Base-by-base conservation (phyloP, 305 asterid species). In the Stenogyne calaminthoides region DNA sequence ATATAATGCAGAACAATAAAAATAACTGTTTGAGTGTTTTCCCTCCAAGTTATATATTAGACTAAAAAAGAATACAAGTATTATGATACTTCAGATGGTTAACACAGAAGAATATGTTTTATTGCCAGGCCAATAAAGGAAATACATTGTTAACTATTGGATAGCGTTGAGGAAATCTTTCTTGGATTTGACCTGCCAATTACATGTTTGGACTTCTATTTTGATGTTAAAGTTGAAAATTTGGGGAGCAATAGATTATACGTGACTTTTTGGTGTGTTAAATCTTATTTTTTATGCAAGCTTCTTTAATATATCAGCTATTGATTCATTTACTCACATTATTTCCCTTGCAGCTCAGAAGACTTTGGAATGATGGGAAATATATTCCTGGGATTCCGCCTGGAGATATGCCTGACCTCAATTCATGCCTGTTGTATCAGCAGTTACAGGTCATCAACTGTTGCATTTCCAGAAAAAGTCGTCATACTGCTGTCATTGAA, bases 371-470 rank as follows among this genome's bases (percentile, higher is more conserved):
- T 57, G 98, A 91, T 76, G 96, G 87, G 77, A 95, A 88, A 64
- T 88, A 92, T 83, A 83, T 95, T 76, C 98, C 98, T 56, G 97
- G 97, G 71, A 87, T 95, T 80, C 96, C 97, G 12, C 84, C 79
- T 39, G 97, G 90, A 77, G 85, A 85, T 80, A 71, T 87, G 78
- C 99, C 99, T 55, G 97, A 95, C 86, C 82, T 95, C 75, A 92
- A 91, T 84, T 86, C 92, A 10, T 95, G 99, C 78, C 93, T 95
- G 76, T 77, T 95, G 76, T 87, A 92, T 86, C 98, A 95, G 85
- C 99, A 92, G 84, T 82, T 92, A 72, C 99, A 95, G 88, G 96
- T 95, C 88, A 89, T 95, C 77, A 95, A 95, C 87, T 79, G 97
- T 78, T 95, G 98, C 84, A 84, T 92, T 80, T 91, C 98, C 82